These are phyloP conservation scores for Globisporangium recalcitrans DNA, from an alignment of 352 stramenopile genomes.

Conservation along the genomic window DNA sequence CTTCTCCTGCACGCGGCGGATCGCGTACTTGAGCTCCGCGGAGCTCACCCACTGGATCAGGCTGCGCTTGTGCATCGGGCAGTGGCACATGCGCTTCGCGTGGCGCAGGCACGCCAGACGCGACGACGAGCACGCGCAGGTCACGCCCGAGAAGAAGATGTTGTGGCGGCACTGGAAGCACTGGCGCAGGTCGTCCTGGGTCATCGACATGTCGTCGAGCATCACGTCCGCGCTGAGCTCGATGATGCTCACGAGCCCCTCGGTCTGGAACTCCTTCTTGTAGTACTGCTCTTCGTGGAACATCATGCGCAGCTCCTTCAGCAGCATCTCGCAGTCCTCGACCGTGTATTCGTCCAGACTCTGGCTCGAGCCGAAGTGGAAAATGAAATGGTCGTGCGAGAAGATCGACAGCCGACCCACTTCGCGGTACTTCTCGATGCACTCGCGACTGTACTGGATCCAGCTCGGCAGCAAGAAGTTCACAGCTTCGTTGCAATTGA, in stretches of 20 bases:
- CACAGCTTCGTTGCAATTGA: slow-evolving; percentile 89
- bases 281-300: slow-evolving; percentile 67
- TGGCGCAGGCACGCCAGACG: slow-evolving; percentile 64
- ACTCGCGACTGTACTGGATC: slow-evolving; percentile 76
- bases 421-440: slow-evolving; percentile 60
- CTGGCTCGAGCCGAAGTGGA: slow-evolving; percentile 64
- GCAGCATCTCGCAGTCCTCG: slow-evolving; percentile 58
- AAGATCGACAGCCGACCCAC: slow-evolving; percentile 69
- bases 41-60: slow-evolving; percentile 67
- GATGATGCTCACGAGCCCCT: slow-evolving; percentile 47
- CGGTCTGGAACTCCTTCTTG: slow-evolving; percentile 41
- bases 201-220: slow-evolving; percentile 70
- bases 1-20: slow-evolving; percentile 65
- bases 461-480: slow-evolving; percentile 86
- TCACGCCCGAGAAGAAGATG: slow-evolving; percentile 78
- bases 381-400: slow-evolving; percentile 79
- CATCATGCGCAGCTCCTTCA: slow-evolving; percentile 57
- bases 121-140: slow-evolving; percentile 53
- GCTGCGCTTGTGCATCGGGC: slow-evolving; percentile 42
- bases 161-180: slow-evolving; percentile 73
- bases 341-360: slow-evolving; percentile 58
- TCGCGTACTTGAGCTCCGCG: slow-evolving; percentile 57
- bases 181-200: slow-evolving; percentile 61
- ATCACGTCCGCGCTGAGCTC: slow-evolving; percentile 60
- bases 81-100: slow-evolving; percentile 58